Percentiles rank a stretch among this genome's conserved stretches.
These are phyloP conservation scores for Aureobasidium zeae DNA, from an alignment of 2,329 filamentous ascomycete genomes.

Conservation along the genomic window DNA sequence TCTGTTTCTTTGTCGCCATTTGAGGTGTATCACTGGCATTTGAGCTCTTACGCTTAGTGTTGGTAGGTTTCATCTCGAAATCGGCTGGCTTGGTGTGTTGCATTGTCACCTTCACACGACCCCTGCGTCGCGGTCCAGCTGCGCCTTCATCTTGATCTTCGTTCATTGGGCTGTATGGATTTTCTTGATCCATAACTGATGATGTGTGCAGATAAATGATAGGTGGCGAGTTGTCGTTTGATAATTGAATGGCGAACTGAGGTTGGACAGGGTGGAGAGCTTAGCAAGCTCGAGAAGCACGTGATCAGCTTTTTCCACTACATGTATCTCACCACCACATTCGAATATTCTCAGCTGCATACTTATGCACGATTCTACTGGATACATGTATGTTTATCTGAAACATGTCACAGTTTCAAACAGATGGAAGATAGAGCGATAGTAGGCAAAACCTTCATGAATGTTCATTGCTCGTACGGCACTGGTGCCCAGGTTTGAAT, in stretches of 20 bases:
- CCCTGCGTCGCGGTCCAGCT: not conserved
- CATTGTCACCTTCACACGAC: not conserved
- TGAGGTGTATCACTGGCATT: no score
- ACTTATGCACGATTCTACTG: no score
- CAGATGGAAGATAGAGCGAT: no score
- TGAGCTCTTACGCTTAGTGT: no score
- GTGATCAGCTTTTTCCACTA: not conserved
- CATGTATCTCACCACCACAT: no score
- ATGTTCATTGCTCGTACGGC: constrained; percentile 5
- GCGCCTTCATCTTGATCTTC: no score
- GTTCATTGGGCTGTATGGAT: no score
- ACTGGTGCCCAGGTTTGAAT: not conserved
- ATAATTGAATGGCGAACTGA: not conserved
- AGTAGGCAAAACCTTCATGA: not conserved
- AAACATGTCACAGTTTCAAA: not conserved
- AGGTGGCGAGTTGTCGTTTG: not conserved
- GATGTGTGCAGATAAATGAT: no score
- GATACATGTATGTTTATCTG: no score
- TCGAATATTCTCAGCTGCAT: no score
- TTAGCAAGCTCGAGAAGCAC: not conserved
- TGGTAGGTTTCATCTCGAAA: no score
- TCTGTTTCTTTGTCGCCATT: no score
- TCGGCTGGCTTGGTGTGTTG: not conserved
- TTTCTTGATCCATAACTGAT: not conserved
- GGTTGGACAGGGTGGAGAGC: constrained; percentile 1